These are phyloP conservation scores for Blepharisma undulans DNA, from an alignment of 169 alveolate genomes.

Conservation along the genomic window DNA sequence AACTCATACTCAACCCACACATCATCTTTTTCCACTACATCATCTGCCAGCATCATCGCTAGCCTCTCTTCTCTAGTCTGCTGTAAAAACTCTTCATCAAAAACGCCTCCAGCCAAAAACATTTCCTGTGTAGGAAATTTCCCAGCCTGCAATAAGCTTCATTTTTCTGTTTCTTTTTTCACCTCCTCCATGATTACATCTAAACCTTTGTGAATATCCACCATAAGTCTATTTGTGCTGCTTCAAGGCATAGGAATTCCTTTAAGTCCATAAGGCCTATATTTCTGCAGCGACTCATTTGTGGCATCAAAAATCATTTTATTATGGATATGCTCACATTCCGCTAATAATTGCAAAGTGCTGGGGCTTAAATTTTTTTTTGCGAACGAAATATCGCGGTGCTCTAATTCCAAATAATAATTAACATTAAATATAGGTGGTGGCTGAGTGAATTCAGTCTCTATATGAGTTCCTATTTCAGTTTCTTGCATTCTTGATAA, in stretches of 20 bases:
- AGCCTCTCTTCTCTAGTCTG: conserved; percentile 61
- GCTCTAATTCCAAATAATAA: conserved; percentile 26
- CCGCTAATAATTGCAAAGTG: conserved; percentile 38
- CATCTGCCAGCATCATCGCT: conserved; percentile 45
- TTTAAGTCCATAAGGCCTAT: conserved; percentile 71
- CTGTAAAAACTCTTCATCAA: conserved; percentile 51
- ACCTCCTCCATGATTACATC: background rate
- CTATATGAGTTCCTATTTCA: conserved; percentile 34
- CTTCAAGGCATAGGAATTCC: conserved; percentile 83
- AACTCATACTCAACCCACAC: conserved; percentile 65
- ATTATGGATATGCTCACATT: conserved; percentile 73
- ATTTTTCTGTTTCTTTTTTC: background rate
- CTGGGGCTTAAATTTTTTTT: background rate
- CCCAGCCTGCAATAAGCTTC: background rate
- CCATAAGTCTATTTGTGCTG: background rate
- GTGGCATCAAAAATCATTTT: conserved; percentile 73
- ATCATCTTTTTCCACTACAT: conserved; percentile 51
- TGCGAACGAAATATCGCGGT: background rate
- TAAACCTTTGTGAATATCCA: background rate
- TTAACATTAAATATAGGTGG: conserved; percentile 16
- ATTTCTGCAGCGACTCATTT: conserved; percentile 68
- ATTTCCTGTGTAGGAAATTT: background rate
- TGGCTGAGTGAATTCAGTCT: background rate
- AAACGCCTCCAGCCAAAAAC: background rate
- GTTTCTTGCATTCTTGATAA: conserved; percentile 13